Evolutionary conservation across 1,284 basidiomycete genomes (phyloP).

Genomic region (Fomes fomentarius): DNA sequence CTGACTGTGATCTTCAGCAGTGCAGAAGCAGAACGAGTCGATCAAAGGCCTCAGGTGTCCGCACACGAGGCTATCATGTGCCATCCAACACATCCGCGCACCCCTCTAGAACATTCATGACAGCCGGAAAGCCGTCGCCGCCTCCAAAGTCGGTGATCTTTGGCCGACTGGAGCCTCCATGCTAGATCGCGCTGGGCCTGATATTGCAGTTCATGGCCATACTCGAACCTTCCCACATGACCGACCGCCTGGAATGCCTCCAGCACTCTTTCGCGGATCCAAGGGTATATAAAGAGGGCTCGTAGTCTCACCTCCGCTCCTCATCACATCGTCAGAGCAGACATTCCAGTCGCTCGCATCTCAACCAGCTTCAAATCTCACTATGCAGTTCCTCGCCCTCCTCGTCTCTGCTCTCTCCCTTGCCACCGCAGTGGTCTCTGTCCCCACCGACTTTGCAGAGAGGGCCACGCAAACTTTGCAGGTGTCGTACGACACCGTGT

Average conservation of each 20-base stretch:
- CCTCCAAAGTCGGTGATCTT: not conserved
- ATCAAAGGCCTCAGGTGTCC: no score
- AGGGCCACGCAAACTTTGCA: constrained; percentile 34
- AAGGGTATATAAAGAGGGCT: not conserved
- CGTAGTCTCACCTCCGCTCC: no score
- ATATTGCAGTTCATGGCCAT: not conserved
- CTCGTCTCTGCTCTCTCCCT: constrained; percentile 23
- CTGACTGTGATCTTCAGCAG: no score
- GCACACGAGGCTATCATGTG: not conserved
- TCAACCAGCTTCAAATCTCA: not conserved
- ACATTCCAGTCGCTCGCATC: not conserved
- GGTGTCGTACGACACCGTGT: constrained; percentile 45
- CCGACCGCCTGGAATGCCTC: no score
- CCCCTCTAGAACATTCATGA: not conserved
- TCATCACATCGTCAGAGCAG: not conserved
- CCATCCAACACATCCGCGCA: not conserved
- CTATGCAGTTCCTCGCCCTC: constrained; percentile 28
- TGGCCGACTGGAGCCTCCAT: not conserved
- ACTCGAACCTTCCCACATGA: no score
- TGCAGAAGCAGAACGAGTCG: not conserved
- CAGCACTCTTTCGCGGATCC: no score
- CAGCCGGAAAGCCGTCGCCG: not conserved
- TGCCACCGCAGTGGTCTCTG: constrained; percentile 16
- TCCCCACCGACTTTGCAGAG: constrained; percentile 11
- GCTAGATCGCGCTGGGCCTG: not conserved